Evolutionary conservation across 2,329 filamentous ascomycete species (phyloP).

Genomic region (Stagonosporopsis chrysanthemi): DNA sequence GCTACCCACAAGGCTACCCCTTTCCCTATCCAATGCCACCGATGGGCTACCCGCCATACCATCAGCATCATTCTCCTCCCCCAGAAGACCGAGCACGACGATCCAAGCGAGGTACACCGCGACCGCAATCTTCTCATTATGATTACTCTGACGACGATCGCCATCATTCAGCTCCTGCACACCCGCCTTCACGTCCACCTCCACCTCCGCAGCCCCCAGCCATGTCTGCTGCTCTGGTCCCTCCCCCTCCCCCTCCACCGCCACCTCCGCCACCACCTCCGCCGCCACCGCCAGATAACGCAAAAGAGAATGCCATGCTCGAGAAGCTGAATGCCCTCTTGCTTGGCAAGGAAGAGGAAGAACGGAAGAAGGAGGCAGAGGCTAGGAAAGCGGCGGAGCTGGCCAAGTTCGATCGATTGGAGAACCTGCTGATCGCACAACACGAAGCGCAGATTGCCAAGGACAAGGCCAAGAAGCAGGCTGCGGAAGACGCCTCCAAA

Average conservation of each 20-base stretch:
- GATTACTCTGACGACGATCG: slow-evolving; percentile 34
- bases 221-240: neutral
- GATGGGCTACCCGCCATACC: slow-evolving; percentile 35
- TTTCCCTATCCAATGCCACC: slow-evolving; percentile 26
- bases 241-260: slow-evolving; percentile 26
- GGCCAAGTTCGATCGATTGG: slow-evolving; percentile 48
- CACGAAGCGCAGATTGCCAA: slow-evolving; percentile 48
- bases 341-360: slow-evolving; percentile 41
- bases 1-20: slow-evolving; percentile 33
- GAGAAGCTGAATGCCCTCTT: slow-evolving; percentile 41
- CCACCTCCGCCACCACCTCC: slow-evolving; percentile 26
- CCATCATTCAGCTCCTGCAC: slow-evolving; percentile 24
- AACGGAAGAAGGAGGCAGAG: slow-evolving; percentile 36
- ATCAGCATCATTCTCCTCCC: slow-evolving; percentile 34
- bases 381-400: slow-evolving; percentile 45
- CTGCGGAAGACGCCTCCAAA: slow-evolving; percentile 38
- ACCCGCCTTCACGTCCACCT: slow-evolving; percentile 26
- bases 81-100: slow-evolving; percentile 22
- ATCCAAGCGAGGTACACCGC: slow-evolving; percentile 41
- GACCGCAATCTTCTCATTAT: slow-evolving; percentile 32
- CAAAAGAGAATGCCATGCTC: slow-evolving; percentile 44
- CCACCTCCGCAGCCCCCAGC: slow-evolving; percentile 13
- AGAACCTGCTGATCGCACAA: slow-evolving; percentile 46
- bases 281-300: slow-evolving; percentile 30
- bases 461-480: slow-evolving; percentile 46